These are phyloP conservation scores for Fraxinus velutina DNA, from an alignment of 305 asterid species.

Conservation along the genomic window DNA sequence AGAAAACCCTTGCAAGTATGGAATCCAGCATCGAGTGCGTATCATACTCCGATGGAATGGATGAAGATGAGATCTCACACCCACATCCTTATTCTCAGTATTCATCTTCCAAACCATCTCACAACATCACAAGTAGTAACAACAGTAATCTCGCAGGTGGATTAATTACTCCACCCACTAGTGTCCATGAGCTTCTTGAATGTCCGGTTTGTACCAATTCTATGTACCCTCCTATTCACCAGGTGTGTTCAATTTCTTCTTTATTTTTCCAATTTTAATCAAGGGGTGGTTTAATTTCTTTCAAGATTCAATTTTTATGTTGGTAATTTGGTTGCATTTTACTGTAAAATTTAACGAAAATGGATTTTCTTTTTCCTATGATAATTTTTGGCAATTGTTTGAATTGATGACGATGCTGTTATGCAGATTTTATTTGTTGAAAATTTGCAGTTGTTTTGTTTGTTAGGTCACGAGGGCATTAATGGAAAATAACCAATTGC, in stretches of 20 bases:
- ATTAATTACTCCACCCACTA: constrained; percentile 53
- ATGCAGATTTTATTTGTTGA: neutral
- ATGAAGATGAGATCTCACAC: constrained; percentile 71
- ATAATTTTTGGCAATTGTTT: constrained; percentile 1
- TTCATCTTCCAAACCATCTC: constrained; percentile 51
- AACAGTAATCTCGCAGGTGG: constrained; percentile 30
- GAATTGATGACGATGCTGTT: constrained; percentile 19
- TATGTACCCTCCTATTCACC: constrained; percentile 92
- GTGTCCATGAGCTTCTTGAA: constrained; percentile 88
- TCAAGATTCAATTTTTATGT: constrained; percentile 1
- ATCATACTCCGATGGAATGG: constrained; percentile 59
- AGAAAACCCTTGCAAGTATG: constrained; percentile 33
- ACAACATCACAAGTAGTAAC: constrained; percentile 30
- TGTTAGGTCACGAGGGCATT: neutral
- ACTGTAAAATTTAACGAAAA: constrained; percentile 1
- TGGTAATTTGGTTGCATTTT: constrained; percentile 11
- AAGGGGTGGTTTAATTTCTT: neutral
- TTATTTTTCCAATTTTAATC: neutral
- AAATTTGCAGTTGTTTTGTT: neutral
- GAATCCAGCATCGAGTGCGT: constrained; percentile 78
- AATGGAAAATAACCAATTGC: neutral
- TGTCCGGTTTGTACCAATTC: constrained; percentile 88
- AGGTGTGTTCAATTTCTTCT: constrained; percentile 36
- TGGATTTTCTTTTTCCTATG: neutral
- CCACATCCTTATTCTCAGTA: constrained; percentile 54